Evolutionary conservation across 352 stramenopile genomes (phyloP), one percentile per base, ranked within the genome.

Genomic region (Pythium folliculosum): DNA sequence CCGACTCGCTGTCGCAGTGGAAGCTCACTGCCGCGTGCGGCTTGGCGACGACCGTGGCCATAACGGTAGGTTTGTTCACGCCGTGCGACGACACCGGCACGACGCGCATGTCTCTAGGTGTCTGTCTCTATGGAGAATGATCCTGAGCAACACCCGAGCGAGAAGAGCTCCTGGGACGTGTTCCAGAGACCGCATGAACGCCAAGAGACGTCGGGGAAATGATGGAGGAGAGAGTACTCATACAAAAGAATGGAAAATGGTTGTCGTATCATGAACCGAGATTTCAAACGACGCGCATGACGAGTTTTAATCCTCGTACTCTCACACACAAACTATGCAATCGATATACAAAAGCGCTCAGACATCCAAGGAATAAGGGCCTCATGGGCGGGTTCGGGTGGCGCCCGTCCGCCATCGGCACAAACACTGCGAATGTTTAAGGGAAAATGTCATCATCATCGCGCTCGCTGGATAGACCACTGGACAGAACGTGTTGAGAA

Each of bases 351-450:
- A 55, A 25, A 56, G 70, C 75, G 67, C 63, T 80, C 76, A 78
- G 67, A 78, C 70, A 81, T 75, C 77, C 74, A 81, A 81, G 74
- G 74, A 84, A 81, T 67, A 78, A n/a, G 53, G 48, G 81, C 84
- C 77, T 92, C 84, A 86, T 60, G 65, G 78, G 77, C 82, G 62
- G 52, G 57, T 75, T 69, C 77, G 58, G 80, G 77, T 84, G 82
- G 84, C 84, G 71, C 77, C 84, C 76, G 63, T 64, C 61, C 55
- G 73, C 83, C 78, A 79, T 91, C 83, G 77, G 83, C 79, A 89
- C 77, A 77, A 90, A 91, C 83, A 91, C 81, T 91, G 83, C 83
- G 82, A 91, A 89, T 90, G 82, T 90, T 90, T 88, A 91, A 90
- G 85, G 80, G 81, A 86, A 82, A 69, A 71, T 69, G 73, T 75